Conservation (phyloP, 108 stramenopile genomes). For the Pseudonitzschia pungens region DNA sequence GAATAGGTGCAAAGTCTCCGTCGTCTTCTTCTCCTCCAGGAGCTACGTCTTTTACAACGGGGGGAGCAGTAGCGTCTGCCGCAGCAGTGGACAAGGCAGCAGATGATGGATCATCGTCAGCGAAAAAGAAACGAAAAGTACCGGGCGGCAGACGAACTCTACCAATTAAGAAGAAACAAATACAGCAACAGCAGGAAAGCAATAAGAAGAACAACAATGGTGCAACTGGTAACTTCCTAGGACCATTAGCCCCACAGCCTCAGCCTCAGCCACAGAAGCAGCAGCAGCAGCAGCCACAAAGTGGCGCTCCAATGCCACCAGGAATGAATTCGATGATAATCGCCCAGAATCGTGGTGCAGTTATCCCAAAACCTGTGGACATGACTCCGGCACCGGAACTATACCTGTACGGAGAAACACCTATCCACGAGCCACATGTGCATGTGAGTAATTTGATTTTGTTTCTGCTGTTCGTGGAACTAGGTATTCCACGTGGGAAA, state of each 20-base stretch:
- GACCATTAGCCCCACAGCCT: neutral
- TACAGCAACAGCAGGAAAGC: conserved; percentile 6
- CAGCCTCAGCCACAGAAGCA: neutral
- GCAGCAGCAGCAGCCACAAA: neutral
- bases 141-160: neutral
- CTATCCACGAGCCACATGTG: conserved; percentile 5
- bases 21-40: neutral
- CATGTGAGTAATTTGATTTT: neutral
- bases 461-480: neutral
- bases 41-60: neutral
- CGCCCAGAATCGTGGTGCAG: neutral
- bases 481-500: neutral
- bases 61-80: neutral
- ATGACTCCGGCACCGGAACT: conserved; percentile 5
- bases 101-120: neutral
- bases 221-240: neutral
- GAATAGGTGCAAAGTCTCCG: neutral
- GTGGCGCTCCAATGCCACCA: neutral
- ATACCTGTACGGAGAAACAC: conserved; percentile 10
- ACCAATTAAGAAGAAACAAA: conserved; percentile 10
- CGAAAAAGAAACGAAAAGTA: conserved; percentile 11
- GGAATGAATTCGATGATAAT: conserved; percentile 1
- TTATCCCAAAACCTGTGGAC: neutral
- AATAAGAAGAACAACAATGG: neutral
- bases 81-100: neutral